Percentiles rank a stretch among this genome's conserved stretches.
Conservation (phyloP, 768 basidiomycete genomes). For the Austroboletus festivus region DNA sequence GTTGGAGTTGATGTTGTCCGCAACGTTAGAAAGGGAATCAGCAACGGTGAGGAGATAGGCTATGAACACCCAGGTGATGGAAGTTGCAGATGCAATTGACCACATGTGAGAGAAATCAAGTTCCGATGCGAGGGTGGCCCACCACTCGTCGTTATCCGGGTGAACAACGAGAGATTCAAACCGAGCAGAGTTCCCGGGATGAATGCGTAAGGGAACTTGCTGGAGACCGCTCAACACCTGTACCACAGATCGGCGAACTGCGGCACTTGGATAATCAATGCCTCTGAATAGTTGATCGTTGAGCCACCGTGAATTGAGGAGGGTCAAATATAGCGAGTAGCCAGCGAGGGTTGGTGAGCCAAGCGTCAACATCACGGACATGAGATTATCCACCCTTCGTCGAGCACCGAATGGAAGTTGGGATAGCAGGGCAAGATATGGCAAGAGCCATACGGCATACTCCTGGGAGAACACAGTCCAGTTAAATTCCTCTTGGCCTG, state of each 20-base stretch:
- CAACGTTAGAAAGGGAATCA: slow-evolving; percentile 15
- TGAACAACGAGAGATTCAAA: slow-evolving; percentile 43
- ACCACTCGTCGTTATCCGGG: slow-evolving; percentile 42
- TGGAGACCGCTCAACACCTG: slow-evolving; percentile 39
- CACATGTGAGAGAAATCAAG: slow-evolving; percentile 40
- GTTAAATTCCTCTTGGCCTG: slow-evolving; percentile 10
- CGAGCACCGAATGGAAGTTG: slow-evolving; percentile 48
- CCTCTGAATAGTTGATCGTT: slow-evolving; percentile 30
- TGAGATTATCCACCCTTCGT: slow-evolving; percentile 39
- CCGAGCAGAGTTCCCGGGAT: slow-evolving; percentile 21
- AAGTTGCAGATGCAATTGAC: slow-evolving; percentile 38
- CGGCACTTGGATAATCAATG: slow-evolving; percentile 23
- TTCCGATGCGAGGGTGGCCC: slow-evolving; percentile 31
- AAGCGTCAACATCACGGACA: slow-evolving; percentile 41
- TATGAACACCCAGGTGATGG: slow-evolving; percentile 43
- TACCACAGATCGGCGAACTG: slow-evolving; percentile 22
- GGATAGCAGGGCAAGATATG: slow-evolving; percentile 47
- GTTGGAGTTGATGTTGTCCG: slow-evolving; percentile 26
- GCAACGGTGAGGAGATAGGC: slow-evolving; percentile 33
- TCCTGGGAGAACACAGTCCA: slow-evolving; percentile 32
- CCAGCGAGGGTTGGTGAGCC: slow-evolving; percentile 45
- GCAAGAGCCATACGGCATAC: slow-evolving; percentile 45
- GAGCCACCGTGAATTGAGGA: slow-evolving; percentile 44
- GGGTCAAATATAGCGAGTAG: slow-evolving; percentile 43
- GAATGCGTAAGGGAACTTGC: slow-evolving; percentile 38